phyloP scores from a whole-genome alignment of 352 stramenopile genomes.

The Globisporangium viniferum region DNA sequence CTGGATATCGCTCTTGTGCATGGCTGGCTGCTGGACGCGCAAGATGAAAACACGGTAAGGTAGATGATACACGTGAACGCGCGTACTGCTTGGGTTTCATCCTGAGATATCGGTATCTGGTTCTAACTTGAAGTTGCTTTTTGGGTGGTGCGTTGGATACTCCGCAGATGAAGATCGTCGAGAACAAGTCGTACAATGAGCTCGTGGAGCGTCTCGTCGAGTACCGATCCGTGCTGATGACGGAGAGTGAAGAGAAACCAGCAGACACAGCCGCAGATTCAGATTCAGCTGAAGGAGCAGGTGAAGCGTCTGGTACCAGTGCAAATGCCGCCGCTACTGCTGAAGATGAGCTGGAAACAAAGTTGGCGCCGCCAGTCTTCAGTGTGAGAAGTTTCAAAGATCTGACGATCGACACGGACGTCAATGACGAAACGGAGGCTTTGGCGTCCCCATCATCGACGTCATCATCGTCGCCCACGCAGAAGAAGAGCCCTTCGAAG shows the following conservation, averaged over 20 bases:
- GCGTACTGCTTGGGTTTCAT: neutral
- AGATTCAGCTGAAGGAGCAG: slow-evolving; percentile 7
- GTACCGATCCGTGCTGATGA: slow-evolving; percentile 72
- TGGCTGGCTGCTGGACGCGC: slow-evolving; percentile 95
- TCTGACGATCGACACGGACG: slow-evolving; percentile 48
- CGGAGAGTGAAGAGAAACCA: slow-evolving; percentile 31
- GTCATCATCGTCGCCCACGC: slow-evolving; percentile 23
- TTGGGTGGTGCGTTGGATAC: slow-evolving; percentile 3
- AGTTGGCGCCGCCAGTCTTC: slow-evolving; percentile 5
- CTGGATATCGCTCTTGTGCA: slow-evolving; percentile 95
- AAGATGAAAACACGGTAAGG: slow-evolving; percentile 78
- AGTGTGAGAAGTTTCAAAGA: slow-evolving; percentile 24
- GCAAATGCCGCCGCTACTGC: neutral
- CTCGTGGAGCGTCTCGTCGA: slow-evolving; percentile 94
- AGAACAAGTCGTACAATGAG: slow-evolving; percentile 97
- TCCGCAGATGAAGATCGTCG: slow-evolving; percentile 63
- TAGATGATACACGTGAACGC: neutral
- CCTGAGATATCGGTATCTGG: neutral
- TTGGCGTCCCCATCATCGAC: slow-evolving; percentile 16
- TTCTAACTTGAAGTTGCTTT: neutral
- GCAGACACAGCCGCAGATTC: neutral
- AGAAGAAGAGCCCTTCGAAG: slow-evolving; percentile 62
- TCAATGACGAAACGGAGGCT: neutral
- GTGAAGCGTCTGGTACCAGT: neutral
- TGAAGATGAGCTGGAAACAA: slow-evolving; percentile 9